Evolutionary conservation across 2,329 filamentous ascomycete species (phyloP), one percentile per base, ranked within the genome.

Genomic region (Arachnopeziza araneosa): DNA sequence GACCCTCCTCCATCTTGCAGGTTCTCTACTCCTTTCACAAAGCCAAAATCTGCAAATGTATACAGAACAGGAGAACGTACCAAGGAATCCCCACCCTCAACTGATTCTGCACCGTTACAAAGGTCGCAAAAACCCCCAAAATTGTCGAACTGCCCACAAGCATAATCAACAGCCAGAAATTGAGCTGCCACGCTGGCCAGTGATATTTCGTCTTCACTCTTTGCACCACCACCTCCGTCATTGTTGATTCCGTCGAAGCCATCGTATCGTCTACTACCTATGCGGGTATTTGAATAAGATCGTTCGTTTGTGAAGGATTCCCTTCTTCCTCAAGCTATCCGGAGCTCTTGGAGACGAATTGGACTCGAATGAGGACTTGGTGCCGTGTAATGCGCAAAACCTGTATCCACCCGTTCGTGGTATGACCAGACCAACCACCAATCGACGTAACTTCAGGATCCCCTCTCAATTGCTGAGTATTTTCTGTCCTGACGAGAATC

Each of bases 141-240:
- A 87, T 81, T 57, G 79, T 80, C 57, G 79, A 76, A 5, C 83
- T 80, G 1, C 83, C 79, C 3, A 84, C 76, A 12, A 88, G 75
- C 81, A 88, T 87, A 65, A 87, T 76, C 55, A 88, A 76, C 69
- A 88, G 83, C 84, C 86, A 88, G 55, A 88, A 74, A 69, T 87
- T 87, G 60, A 89, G 78, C 72, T 86, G 83, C 58, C 84, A 73
- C n/a, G 83, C 83, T 21, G 86, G 86, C 86, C 86, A 89, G 75
- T 85, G 84, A 77, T 88, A 89, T 50, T 71, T 70, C 14, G 68
- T 71, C 49, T 66, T 66, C 6, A 69, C 63, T 14, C 70, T 66
- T 36, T 68, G 66, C 21, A 70, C 51, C 2, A 71, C 52, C 5
- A 69, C 59, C 50, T 70, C 67, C 6, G 68, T 64, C 55, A 67